These are phyloP conservation scores for Lasiosphaeria hispida DNA, from an alignment of 495 filamentous ascomycete genomes.

Conservation along the genomic window DNA sequence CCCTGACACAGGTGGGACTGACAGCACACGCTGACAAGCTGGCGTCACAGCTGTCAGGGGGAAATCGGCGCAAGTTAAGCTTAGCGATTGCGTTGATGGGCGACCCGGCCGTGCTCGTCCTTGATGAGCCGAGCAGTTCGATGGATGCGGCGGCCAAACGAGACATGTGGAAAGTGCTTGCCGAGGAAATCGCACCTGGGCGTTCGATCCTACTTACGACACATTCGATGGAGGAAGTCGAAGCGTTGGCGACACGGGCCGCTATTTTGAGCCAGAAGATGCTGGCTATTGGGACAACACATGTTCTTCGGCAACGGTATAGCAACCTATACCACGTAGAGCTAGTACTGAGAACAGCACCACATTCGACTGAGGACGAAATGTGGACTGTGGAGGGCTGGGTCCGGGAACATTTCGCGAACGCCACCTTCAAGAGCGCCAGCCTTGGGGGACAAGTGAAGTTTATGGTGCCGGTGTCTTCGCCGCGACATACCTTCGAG, in stretches of 20 bases:
- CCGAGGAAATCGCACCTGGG: conserved; percentile 51
- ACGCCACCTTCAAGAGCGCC: conserved; percentile 61
- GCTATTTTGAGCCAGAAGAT: conserved; percentile 63
- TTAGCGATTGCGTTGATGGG: conserved; percentile 76
- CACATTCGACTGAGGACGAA: conserved; percentile 60
- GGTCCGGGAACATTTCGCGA: conserved; percentile 54
- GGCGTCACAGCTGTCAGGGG: conserved; percentile 50
- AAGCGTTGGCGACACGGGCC: conserved; percentile 63
- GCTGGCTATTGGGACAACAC: conserved; percentile 63
- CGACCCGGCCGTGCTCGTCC: conserved; percentile 67
- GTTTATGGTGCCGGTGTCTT: conserved; percentile 62
- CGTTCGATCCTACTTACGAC: conserved; percentile 64
- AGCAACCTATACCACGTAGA: conserved; percentile 64
- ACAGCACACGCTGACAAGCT: conserved; percentile 53
- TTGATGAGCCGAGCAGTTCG: conserved; percentile 65
- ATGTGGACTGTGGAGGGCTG: conserved; percentile 61
- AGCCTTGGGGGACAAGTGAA: conserved; percentile 76
- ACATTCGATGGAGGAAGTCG: conserved; percentile 75
- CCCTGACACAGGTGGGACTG: conserved; percentile 56
- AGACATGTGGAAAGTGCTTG: conserved; percentile 66
- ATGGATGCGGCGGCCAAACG: conserved; percentile 70
- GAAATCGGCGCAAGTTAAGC: conserved; percentile 56
- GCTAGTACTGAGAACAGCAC: conserved; percentile 66
- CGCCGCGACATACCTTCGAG: conserved; percentile 37
- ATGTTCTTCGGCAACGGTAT: conserved; percentile 55